Evolutionary conservation across 176 grass and related monocot genomes (phyloP).

Genomic region (Cenchrus purpureus): DNA sequence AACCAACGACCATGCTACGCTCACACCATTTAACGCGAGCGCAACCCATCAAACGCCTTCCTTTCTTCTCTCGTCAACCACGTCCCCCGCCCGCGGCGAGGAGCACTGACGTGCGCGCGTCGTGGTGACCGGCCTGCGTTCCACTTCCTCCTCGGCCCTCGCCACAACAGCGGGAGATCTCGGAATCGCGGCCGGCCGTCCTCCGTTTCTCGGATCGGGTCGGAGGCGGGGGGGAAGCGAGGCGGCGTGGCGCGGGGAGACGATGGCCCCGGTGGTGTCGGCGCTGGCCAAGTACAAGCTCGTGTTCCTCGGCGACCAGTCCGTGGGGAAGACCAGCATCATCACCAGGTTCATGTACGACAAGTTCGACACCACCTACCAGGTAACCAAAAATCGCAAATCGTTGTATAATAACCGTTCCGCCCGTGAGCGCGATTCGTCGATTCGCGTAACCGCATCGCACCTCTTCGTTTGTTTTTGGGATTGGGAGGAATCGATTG

Average conservation of each 20-base stretch:
- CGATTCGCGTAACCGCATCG: background rate
- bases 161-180: background rate
- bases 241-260: background rate
- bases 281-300: slow-evolving; percentile 95
- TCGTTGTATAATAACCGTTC: too few species aligned
- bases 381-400: slow-evolving; percentile 17
- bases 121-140: slow-evolving; percentile 11
- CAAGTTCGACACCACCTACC: slow-evolving; percentile 91
- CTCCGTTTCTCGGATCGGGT: slow-evolving; percentile 1
- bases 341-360: slow-evolving; percentile 97
- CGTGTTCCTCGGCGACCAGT: slow-evolving; percentile 91
- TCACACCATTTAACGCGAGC: background rate
- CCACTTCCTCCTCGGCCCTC: background rate
- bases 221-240: background rate
- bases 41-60: background rate
- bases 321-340: slow-evolving; percentile 92
- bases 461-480: background rate
- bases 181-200: background rate
- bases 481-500: background rate
- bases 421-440: background rate
- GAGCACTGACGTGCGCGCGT: slow-evolving; percentile 28
- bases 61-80: background rate
- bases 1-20: too few species aligned
- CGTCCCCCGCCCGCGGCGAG: background rate
- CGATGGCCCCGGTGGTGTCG: slow-evolving; percentile 50